These are phyloP conservation scores for Phylloboletellus chloephorus DNA, from an alignment of 1,284 basidiomycete genomes.

Conservation along the genomic window DNA sequence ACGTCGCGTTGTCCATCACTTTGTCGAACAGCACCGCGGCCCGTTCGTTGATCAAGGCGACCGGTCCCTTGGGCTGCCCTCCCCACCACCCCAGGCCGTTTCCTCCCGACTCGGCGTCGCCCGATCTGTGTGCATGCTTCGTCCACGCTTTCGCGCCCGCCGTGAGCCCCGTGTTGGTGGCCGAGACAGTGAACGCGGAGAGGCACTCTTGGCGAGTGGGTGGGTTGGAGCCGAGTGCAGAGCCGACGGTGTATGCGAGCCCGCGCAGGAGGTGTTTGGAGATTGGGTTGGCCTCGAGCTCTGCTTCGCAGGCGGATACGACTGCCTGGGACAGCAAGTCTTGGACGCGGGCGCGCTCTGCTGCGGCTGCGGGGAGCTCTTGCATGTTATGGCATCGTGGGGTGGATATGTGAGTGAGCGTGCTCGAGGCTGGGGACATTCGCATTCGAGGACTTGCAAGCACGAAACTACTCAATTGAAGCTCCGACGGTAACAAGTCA, in stretches of 20 bases:
- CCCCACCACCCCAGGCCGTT: conserved; percentile 51
- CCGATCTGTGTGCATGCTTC: conserved; percentile 53
- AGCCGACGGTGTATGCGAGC: conserved; percentile 52
- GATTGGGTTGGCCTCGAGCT: conserved; percentile 27
- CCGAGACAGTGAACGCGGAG: conserved; percentile 38
- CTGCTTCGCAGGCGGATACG: conserved; percentile 6
- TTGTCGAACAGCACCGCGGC: conserved; percentile 46
- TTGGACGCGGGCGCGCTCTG: conserved; percentile 33
- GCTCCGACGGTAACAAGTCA: too few relatives aligned
- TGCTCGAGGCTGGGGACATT: neutral
- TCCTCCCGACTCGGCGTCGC: conserved; percentile 1
- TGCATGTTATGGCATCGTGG: conserved; percentile 41
- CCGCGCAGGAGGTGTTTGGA: conserved; percentile 43
- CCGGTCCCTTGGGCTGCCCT: conserved; percentile 43
- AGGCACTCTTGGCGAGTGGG: conserved; percentile 39
- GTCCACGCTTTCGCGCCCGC: conserved; percentile 56
- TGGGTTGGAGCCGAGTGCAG: conserved; percentile 48
- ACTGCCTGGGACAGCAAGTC: conserved; percentile 7
- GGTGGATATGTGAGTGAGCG: conserved; percentile 7
- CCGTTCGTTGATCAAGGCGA: conserved; percentile 44
- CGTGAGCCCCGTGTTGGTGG: conserved; percentile 45
- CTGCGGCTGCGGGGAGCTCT: conserved; percentile 36
- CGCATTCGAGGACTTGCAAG: neutral
- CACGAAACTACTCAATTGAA: too few relatives aligned
- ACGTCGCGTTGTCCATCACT: conserved; percentile 44